Evolutionary conservation across 495 filamentous ascomycete genomes (phyloP).

Genomic region (Penicillium antarcticum): DNA sequence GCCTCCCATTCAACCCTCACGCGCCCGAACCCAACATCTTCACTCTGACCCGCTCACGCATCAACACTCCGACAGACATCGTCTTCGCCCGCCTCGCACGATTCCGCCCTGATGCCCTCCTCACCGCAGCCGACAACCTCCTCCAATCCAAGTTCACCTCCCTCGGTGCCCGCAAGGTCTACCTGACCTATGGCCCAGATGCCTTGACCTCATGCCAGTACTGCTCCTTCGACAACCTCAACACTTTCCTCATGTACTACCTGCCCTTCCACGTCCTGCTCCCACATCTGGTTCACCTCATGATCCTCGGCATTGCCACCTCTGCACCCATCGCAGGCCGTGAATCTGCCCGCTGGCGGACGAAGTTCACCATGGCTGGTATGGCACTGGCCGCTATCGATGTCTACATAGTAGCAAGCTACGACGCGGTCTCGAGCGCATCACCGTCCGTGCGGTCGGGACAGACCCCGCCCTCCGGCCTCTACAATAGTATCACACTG

Average conservation of each 20-base stretch:
- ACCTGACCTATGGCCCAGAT: conserved; percentile 76
- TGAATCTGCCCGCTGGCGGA: conserved; percentile 66
- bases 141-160: conserved; percentile 66
- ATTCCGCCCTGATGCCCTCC: conserved; percentile 49
- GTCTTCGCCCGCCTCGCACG: conserved; percentile 75
- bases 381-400: conserved; percentile 61
- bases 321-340: conserved; percentile 50
- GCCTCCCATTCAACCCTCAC: conserved; percentile 67
- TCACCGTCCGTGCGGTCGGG: conserved; percentile 34
- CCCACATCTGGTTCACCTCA: conserved; percentile 76
- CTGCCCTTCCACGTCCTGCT: conserved; percentile 63
- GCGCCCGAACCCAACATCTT: conserved; percentile 71
- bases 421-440: conserved; percentile 57
- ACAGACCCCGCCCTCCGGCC: conserved; percentile 36
- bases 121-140: conserved; percentile 59
- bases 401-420: conserved; percentile 55
- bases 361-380: conserved; percentile 60
- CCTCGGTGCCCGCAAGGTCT: conserved; percentile 70
- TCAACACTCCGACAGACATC: conserved; percentile 80
- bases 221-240: conserved; percentile 70
- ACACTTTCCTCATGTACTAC: conserved; percentile 76
- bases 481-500: conserved; percentile 65
- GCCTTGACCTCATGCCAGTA: conserved; percentile 72
- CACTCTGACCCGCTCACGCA: conserved; percentile 67
- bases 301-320: conserved; percentile 62